Base-by-base conservation (phyloP, 2,329 filamentous ascomycete genomes). In the Gremmenia infestans region DNA sequence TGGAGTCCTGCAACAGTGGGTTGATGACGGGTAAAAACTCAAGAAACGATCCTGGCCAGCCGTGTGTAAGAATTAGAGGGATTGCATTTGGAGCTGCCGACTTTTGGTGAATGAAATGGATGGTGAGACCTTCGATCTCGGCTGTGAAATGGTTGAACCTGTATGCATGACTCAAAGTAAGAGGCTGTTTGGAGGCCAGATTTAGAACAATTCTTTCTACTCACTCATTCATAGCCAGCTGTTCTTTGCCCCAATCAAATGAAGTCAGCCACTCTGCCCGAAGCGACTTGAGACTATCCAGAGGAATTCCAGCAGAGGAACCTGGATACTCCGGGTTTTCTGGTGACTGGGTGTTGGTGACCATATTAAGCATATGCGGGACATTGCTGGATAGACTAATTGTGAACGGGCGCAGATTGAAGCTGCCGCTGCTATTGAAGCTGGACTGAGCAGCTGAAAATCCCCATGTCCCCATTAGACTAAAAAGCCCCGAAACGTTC, bases 121-220 rank as follows among this genome's bases (percentile, higher is more conserved):
- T 56, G 2, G 47, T 39, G 25, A 60, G 42, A 19, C 56, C 76
- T 0, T 71, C 57, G 14, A 88, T 71, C 1, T 69, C 62, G 14
- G 62, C 57, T 25, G 57, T 54, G 54, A 62, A 67, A 45, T 67
- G 56, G 14, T 55, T 56, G 25, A 63, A 56, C 8, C 35, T 43
- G 15, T 37, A 25, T 25, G 25, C 25, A 25, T 25, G 25, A 8
- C 25, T 7, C 5, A 25, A 8, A 25, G 4, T 25, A 25, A 25
- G 5, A 25, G 25, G 7, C 2, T 12, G 36, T 39, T 39, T 5
- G 1, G 8, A 12, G 36, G 36, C 6, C 11, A 14, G 9, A 39
- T 12, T 9, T n/a, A n/a, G 15, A 9, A 39, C 11, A n/a, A 12
- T 39, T 5, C 15, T 39, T 12, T 12, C 11, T 39, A 39, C 15